Evolutionary conservation across 2,329 filamentous ascomycete genomes (phyloP), one percentile per base, ranked within the genome.

Genomic region (Clonostachys rhizophaga): DNA sequence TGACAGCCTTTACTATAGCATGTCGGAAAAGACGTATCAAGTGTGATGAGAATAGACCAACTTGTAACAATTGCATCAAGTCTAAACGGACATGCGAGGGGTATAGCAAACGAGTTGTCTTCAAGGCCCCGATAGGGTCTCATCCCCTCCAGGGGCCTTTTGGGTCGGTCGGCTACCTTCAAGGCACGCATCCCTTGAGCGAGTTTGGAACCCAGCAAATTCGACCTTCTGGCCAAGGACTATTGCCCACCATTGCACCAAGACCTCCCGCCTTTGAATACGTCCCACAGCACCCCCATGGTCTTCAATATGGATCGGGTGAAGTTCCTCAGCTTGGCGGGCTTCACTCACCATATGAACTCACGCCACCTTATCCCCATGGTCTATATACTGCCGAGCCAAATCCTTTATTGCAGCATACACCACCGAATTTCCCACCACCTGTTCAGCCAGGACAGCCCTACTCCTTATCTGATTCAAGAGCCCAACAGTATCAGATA

Each of bases 11-110:
- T 43, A 48, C 43, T 50, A 42, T 61, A 91, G 88, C 94, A 49
- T 99, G 94, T 69, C 87, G 94, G 53, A 92, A 89, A 68, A 86
- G 94, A 46, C 87, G 94, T 52, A 97, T 99, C 68, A 99, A 97
- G 69, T 99, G 94, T 66, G 94, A 94, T 52, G 94, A 97, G 65
- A 89, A 90, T 58, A 81, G 86, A 44, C 89, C 89, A 24, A 86
- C 79, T 30, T 94, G 89, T 67, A 83, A 78, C 59, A 95, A 95
- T 60, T 95, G 89, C 68, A 83, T 87, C 69, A 94, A 92, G 61
- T 92, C 88, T 16, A 92, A 91, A 66, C 79, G 89, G 13, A 75
- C 83, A 54, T 95, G 89, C 63, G 88, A 94, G 64, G 89, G 89
- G 46, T 94, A 94, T 64, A 90, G 83, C 55, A 86, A 89, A 63